Evolutionary conservation across 306 rosid species (phyloP).

Genomic region (Medicago lupulina): DNA sequence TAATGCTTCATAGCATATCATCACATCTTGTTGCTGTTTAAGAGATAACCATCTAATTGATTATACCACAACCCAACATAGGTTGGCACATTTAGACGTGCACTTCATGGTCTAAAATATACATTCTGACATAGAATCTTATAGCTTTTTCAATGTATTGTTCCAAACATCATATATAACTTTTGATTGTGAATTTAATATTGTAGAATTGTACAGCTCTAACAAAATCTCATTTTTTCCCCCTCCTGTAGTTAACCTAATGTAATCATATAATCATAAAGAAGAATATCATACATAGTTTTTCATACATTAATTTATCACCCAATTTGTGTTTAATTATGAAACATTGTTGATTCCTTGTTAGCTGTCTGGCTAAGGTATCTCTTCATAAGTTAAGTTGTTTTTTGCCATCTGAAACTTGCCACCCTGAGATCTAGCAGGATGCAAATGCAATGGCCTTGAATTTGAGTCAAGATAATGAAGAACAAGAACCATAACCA

Average conservation of each 20-base stretch:
- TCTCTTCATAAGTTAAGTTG: conserved; percentile 28
- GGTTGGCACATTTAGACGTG: conserved; percentile 9
- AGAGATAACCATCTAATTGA: neutral
- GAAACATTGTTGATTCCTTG: neutral
- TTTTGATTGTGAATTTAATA: neutral
- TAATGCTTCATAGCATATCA: neutral
- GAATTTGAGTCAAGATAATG: conserved; percentile 65
- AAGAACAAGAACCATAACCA: conserved; percentile 56
- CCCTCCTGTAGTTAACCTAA: neutral
- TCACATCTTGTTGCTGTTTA: neutral
- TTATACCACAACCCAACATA: conserved; percentile 2
- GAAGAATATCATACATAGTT: conserved; percentile 7
- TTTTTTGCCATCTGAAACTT: conserved; percentile 23
- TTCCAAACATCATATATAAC: neutral
- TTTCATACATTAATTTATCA: conserved; percentile 15
- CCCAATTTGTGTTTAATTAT: neutral
- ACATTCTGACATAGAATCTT: neutral
- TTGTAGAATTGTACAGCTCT: neutral
- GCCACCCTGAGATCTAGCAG: conserved; percentile 16
- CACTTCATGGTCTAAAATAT: conserved; percentile 1
- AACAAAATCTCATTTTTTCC: neutral
- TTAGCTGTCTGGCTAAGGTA: neutral
- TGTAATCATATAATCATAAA: neutral
- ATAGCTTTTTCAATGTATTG: neutral
- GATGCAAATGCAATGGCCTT: conserved; percentile 54